Conservation (phyloP, 306 rosid species). For the Gastrolobium villosum region DNA sequence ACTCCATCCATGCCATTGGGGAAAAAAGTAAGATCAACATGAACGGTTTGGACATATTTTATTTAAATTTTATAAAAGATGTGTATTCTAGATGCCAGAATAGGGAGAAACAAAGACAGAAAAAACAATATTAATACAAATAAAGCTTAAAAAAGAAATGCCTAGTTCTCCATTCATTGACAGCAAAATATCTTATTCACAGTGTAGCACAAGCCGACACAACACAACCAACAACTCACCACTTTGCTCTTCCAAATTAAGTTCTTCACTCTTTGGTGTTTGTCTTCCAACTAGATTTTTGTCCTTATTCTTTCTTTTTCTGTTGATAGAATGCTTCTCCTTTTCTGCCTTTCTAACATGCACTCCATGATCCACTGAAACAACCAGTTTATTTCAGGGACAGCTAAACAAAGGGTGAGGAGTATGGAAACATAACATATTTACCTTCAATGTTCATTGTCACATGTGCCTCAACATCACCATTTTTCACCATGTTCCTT, state of each 20-base stretch:
- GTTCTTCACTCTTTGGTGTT: slow-evolving; percentile 42
- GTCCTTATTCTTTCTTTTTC: slow-evolving; percentile 53
- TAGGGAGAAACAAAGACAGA: background rate
- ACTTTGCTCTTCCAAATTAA: slow-evolving; percentile 43
- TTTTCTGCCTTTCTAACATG: slow-evolving; percentile 37
- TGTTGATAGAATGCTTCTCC: slow-evolving; percentile 44
- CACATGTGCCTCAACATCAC: slow-evolving; percentile 37
- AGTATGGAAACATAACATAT: background rate
- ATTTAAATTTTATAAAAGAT: background rate
- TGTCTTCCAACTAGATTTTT: slow-evolving; percentile 22
- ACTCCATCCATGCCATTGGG: slow-evolving; percentile 39
- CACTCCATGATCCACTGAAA: slow-evolving; percentile 50
- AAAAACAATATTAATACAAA: background rate
- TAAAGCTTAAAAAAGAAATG: background rate
- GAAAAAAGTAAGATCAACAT: slow-evolving; percentile 4
- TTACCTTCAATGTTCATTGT: slow-evolving; percentile 52
- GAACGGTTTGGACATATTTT: background rate
- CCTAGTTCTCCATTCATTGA: background rate
- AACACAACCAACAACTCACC: slow-evolving; percentile 50
- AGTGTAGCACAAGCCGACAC: background rate
- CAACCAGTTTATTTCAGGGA: slow-evolving; percentile 23
- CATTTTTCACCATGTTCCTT: slow-evolving; percentile 47
- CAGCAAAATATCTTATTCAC: background rate
- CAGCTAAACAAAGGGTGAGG: background rate
- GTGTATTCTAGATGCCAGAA: background rate